Percentiles rank a stretch among this genome's conserved stretches.
Conservation (phyloP, 1,284 basidiomycete genomes). For the Singerocomus inundabilis region DNA sequence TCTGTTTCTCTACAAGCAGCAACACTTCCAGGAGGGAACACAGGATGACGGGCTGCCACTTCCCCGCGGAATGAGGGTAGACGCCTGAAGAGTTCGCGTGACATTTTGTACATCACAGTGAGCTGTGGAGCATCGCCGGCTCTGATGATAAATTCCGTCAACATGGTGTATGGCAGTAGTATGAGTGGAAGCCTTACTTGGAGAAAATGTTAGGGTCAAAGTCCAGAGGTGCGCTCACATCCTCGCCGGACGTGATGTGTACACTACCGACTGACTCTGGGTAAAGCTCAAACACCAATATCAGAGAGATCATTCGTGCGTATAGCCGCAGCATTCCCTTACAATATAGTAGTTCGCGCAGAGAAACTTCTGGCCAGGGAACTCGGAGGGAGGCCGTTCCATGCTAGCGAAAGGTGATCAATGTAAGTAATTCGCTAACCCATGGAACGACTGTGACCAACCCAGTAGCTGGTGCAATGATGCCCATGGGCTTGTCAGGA, state of each 20-base stretch:
- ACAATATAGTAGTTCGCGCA: slow-evolving; percentile 14
- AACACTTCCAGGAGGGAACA: slow-evolving; percentile 46
- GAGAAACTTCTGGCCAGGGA: slow-evolving; percentile 12
- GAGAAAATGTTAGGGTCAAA: slow-evolving; percentile 18
- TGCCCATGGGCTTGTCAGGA: too few species aligned
- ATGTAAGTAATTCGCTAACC: neutral
- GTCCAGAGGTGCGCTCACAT: slow-evolving; percentile 24
- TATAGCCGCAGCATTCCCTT: neutral
- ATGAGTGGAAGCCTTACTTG: slow-evolving; percentile 2
- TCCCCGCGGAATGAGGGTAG: slow-evolving; percentile 59
- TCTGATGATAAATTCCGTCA: slow-evolving; percentile 3
- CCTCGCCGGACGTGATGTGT: slow-evolving; percentile 29
- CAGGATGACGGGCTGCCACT: slow-evolving; percentile 43
- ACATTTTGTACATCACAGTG: slow-evolving; percentile 20
- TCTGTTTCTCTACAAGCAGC: too few species aligned
- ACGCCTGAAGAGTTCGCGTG: too few species aligned
- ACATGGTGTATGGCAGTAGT: neutral
- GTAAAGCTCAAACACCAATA: slow-evolving; percentile 21
- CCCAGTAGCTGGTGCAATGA: slow-evolving; percentile 17
- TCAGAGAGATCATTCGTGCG: neutral
- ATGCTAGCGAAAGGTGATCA: slow-evolving; percentile 13
- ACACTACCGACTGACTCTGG: slow-evolving; percentile 30
- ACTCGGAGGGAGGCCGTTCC: neutral
- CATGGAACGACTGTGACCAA: neutral
- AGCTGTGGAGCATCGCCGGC: slow-evolving; percentile 13